Conservation (phyloP, 148 eudicot species). For the Tetragonia tetragonoides region DNA sequence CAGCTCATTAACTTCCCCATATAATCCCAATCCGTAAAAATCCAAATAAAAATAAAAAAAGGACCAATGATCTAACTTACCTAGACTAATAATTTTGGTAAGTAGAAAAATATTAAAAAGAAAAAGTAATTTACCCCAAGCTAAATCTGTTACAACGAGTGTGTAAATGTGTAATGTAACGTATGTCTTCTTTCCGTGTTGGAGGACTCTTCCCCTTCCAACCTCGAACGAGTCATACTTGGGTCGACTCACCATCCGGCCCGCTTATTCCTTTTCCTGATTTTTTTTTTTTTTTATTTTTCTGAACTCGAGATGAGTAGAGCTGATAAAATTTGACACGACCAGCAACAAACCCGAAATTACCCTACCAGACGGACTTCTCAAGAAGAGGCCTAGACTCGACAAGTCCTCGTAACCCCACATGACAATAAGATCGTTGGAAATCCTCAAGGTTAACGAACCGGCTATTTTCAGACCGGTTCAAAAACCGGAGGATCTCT, state of each 20-base stretch:
- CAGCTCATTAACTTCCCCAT: slow-evolving; percentile 29
- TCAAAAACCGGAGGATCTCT: slow-evolving; percentile 57
- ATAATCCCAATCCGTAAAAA: not conserved
- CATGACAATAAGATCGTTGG: slow-evolving; percentile 46
- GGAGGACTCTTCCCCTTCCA: not conserved
- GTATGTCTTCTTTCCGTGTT: not conserved
- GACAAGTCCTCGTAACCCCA: slow-evolving; percentile 28
- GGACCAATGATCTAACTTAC: not conserved
- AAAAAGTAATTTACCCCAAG: slow-evolving; percentile 1
- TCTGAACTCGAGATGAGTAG: not conserved
- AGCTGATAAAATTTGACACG: not conserved
- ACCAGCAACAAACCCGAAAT: not conserved
- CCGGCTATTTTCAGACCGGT: slow-evolving; percentile 46
- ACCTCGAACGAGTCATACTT: slow-evolving; percentile 28
- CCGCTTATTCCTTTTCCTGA: not conserved
- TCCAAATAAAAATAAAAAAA: not conserved
- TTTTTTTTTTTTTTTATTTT: not conserved
- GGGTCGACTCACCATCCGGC: slow-evolving; percentile 4
- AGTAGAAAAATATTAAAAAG: not conserved
- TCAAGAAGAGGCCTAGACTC: slow-evolving; percentile 76
- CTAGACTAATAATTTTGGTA: slow-evolving; percentile 15
- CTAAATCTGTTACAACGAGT: not conserved
- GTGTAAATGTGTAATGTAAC: no score
- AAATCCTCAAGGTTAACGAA: slow-evolving; percentile 59
- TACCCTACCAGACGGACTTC: slow-evolving; percentile 43